A percentile compares a stretch with the other conserved stretches of the same genome.
phyloP scores from a whole-genome alignment of 2,329 filamentous ascomycete genomes.

The Coniochaeta ligniaria region DNA sequence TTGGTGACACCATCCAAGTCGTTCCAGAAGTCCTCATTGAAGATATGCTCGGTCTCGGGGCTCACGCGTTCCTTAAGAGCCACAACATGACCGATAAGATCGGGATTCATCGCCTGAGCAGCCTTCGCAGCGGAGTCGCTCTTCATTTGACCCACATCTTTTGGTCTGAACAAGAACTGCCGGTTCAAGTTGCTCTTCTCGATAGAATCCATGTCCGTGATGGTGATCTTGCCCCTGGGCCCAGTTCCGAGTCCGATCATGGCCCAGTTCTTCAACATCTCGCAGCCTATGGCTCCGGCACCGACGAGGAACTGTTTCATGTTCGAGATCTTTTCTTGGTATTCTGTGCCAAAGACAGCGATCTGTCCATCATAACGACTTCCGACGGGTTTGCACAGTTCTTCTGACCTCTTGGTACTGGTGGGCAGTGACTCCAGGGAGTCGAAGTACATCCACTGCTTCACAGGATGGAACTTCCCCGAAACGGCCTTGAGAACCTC shows the following conservation, averaged over 20 bases:
- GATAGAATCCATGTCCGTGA: conserved; percentile 98
- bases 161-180: conserved; percentile 89
- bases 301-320: conserved; percentile 91
- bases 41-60: conserved; percentile 84
- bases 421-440: conserved; percentile 90
- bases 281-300: conserved; percentile 93
- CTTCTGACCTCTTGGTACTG: conserved; percentile 67
- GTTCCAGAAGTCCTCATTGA: conserved; percentile 91
- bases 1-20: conserved; percentile 88
- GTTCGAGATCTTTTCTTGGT: conserved; percentile 88
- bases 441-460: conserved; percentile 96
- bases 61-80: conserved; percentile 86
- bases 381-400: conserved; percentile 77
- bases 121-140: conserved; percentile 86
- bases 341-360: conserved; percentile 88
- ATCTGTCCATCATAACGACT: conserved; percentile 96
- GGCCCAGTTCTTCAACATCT: conserved; percentile 99
- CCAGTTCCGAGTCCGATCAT: conserved; percentile 94
- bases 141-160: conserved; percentile 94
- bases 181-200: conserved; percentile 98
- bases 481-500: conserved; percentile 96
- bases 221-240: conserved; percentile 78
- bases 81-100: conserved; percentile 77
- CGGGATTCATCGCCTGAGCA: conserved; percentile 94
- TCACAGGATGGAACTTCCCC: conserved; percentile 93